Conservation (phyloP, 2,329 filamentous ascomycete species). For the Pyrenochaeta sp. region DNA sequence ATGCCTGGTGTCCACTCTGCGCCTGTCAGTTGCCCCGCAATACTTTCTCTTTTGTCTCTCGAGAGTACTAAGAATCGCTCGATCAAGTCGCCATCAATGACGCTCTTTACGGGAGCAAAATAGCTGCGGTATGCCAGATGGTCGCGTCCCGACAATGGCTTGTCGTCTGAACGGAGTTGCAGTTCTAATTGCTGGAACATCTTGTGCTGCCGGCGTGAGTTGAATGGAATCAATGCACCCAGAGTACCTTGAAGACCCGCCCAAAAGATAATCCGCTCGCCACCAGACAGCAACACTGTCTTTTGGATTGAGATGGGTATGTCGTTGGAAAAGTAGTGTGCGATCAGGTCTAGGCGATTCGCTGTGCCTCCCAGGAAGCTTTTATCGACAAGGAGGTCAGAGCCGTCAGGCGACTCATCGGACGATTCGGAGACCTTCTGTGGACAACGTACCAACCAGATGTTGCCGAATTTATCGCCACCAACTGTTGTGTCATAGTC, state of each 20-base stretch:
- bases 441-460: slow-evolving; percentile 91
- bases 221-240: slow-evolving; percentile 90
- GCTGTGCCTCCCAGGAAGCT: slow-evolving; percentile 90
- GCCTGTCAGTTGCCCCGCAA: slow-evolving; percentile 90
- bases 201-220: slow-evolving; percentile 90
- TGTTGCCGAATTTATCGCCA: slow-evolving; percentile 96
- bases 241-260: slow-evolving; percentile 93
- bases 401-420: slow-evolving; percentile 89
- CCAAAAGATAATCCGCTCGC: slow-evolving; percentile 92
- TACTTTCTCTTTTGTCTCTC: slow-evolving; percentile 92
- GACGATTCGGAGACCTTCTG: slow-evolving; percentile 86
- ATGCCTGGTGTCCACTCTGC: slow-evolving; percentile 74
- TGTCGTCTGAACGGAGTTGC: slow-evolving; percentile 78
- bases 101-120: slow-evolving; percentile 94
- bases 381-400: slow-evolving; percentile 89
- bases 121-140: slow-evolving; percentile 96
- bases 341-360: slow-evolving; percentile 83
- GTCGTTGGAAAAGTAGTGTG: slow-evolving; percentile 90
- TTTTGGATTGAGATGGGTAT: slow-evolving; percentile 91
- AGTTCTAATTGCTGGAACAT: slow-evolving; percentile 96
- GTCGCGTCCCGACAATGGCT: slow-evolving; percentile 88
- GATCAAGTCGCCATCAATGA: slow-evolving; percentile 96
- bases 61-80: slow-evolving; percentile 87
- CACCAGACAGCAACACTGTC: slow-evolving; percentile 87
- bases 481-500: slow-evolving; percentile 97